Evolutionary conservation across 2,329 filamentous ascomycete species (phyloP).

Genomic region (Drechslerella coelobrocha): DNA sequence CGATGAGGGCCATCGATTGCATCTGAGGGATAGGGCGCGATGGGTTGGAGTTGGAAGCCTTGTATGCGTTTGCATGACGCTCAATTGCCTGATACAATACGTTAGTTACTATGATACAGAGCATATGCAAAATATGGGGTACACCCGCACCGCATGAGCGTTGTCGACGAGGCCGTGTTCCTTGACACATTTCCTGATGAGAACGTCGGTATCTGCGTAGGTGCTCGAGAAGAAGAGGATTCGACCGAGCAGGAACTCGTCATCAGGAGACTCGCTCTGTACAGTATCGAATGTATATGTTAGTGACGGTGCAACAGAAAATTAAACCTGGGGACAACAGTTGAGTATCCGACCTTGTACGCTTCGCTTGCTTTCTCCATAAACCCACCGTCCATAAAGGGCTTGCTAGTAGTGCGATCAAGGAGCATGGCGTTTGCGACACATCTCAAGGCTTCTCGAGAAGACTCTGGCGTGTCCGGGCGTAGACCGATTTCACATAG

Average conservation of each 20-base stretch:
- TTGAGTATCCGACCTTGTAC: slow-evolving; percentile 64
- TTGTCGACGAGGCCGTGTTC: slow-evolving; percentile 71
- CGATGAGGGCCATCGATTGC: slow-evolving; percentile 78
- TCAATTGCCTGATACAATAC: slow-evolving; percentile 61
- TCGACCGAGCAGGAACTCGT: slow-evolving; percentile 84
- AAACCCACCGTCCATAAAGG: slow-evolving; percentile 74
- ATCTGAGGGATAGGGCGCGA: slow-evolving; percentile 62
- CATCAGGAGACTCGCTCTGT: slow-evolving; percentile 73
- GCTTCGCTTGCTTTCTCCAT: slow-evolving; percentile 72
- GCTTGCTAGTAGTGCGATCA: slow-evolving; percentile 71
- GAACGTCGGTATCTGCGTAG: slow-evolving; percentile 69
- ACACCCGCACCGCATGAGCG: slow-evolving; percentile 63
- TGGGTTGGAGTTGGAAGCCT: slow-evolving; percentile 50
- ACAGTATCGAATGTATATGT: slow-evolving; percentile 12
- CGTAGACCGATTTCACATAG: slow-evolving; percentile 76
- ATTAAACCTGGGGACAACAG: neutral
- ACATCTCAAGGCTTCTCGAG: slow-evolving; percentile 78
- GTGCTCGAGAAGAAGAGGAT: slow-evolving; percentile 83
- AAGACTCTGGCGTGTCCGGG: slow-evolving; percentile 66
- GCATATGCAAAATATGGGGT: neutral
- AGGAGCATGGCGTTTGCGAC: slow-evolving; percentile 84
- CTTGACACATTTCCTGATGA: slow-evolving; percentile 68
- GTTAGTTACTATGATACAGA: slow-evolving; percentile 22
- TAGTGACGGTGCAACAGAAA: neutral
- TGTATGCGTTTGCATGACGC: slow-evolving; percentile 70